These are phyloP conservation scores for Hysterium pulicare DNA, from an alignment of 2,329 filamentous ascomycete species.

Conservation along the genomic window DNA sequence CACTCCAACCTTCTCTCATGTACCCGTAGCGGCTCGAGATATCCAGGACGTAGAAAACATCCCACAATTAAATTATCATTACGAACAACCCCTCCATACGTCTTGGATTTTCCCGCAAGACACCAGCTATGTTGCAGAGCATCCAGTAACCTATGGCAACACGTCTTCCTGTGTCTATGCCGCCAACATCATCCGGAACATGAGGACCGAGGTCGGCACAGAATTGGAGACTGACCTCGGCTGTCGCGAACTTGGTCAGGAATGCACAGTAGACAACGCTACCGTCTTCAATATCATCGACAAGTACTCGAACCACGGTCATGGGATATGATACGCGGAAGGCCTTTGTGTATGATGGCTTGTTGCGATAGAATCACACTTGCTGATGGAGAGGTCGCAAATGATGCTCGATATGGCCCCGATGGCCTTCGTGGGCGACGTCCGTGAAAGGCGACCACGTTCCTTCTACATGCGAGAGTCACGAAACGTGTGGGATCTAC, in stretches of 20 bases:
- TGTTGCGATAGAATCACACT: too few relatives aligned
- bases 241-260: constrained; percentile 32
- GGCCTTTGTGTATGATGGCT: too few relatives aligned
- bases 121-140: constrained; percentile 3
- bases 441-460: too few relatives aligned
- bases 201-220: constrained; percentile 38
- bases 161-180: constrained; percentile 39
- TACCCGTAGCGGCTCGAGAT: constrained; percentile 16
- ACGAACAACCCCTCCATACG: constrained; percentile 13
- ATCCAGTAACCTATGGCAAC: constrained; percentile 17
- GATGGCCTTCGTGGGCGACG: too few relatives aligned
- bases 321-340: background rate
- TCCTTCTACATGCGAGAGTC: too few relatives aligned
- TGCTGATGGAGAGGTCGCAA: too few relatives aligned
- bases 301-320: constrained; percentile 33
- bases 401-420: too few relatives aligned
- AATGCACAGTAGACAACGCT: constrained; percentile 45
- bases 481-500: too few relatives aligned
- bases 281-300: constrained; percentile 46
- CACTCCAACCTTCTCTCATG: constrained; percentile 19
- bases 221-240: constrained; percentile 41
- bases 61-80: constrained; percentile 21
- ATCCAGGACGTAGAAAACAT: constrained; percentile 22
- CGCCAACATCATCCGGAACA: constrained; percentile 44
- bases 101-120: constrained; percentile 22